A percentile compares a stretch with the other conserved stretches of the same genome.
These are phyloP conservation scores for Aspergillus terreus DNA, from an alignment of 2,329 filamentous ascomycete genomes.

Conservation along the genomic window DNA sequence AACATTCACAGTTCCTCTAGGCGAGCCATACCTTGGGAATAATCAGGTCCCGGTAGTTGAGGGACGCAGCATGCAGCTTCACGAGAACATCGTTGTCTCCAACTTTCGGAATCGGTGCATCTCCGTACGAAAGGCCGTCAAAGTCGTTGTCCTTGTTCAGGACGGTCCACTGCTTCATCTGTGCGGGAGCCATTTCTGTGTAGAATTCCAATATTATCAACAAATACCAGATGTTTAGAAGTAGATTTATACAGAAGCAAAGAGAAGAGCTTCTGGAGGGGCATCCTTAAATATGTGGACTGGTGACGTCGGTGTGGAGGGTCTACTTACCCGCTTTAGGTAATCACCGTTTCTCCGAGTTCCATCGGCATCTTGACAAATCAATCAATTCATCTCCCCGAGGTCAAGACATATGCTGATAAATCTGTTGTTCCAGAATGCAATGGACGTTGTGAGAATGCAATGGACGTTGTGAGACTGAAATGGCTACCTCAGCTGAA, in stretches of 20 bases:
- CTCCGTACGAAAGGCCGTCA: constrained; percentile 55
- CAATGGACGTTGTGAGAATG: too few species aligned
- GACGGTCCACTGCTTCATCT: constrained; percentile 55
- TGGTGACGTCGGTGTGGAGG: not conserved
- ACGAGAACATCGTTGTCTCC: constrained; percentile 71
- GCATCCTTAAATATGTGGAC: not conserved
- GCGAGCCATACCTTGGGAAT: constrained; percentile 45
- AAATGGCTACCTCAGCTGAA: too few species aligned
- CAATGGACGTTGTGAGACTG: too few species aligned
- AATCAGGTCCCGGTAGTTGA: constrained; percentile 50
- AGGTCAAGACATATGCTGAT: too few species aligned
- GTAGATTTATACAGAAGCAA: not conserved
- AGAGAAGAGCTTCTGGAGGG: not conserved
- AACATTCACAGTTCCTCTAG: not conserved
- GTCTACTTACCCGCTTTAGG: not conserved
- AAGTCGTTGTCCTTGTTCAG: constrained; percentile 52
- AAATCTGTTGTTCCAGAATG: too few species aligned
- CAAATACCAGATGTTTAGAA: not conserved
- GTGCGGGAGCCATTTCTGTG: constrained; percentile 28
- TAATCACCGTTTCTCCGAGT: not conserved
- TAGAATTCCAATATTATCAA: not conserved
- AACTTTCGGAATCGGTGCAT: constrained; percentile 54
- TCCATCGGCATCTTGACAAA: not conserved
- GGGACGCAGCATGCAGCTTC: constrained; percentile 52
- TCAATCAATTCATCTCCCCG: too few species aligned